Base-by-base conservation (phyloP, 2,329 filamentous ascomycete genomes). In the Talaromyces sp. region DNA sequence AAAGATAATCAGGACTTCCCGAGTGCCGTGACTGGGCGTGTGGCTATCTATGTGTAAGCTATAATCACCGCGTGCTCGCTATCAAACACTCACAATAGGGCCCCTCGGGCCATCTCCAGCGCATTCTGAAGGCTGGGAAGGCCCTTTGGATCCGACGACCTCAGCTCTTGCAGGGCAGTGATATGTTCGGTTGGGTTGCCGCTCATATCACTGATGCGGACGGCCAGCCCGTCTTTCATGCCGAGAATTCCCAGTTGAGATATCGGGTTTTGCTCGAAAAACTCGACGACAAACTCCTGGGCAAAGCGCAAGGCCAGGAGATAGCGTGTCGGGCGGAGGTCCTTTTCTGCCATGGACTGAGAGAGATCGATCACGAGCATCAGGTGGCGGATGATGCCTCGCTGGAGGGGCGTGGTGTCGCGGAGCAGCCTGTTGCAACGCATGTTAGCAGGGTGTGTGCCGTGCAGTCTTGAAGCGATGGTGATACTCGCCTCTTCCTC, bases 221-320 rank as follows among this genome's bases (percentile, higher is more conserved):
- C 81, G 2, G 93, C 93, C 17, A 98, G 81, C 17, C 95, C 95
- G 73, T 98, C 95, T 63, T 90, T 86, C 90, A 98, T 96, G 56
- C 90, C 93, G 43, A 99, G 81, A 31, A 99, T 89, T 26, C 90
- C 93, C 60, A 99, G 84, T 77, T 99, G 95, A 10, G 92, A 96
- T 66, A 99, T 98, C 11, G 95, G 95, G 70, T 99, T 99, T 76
- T 99, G 95, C 76, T 98, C 95, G 72, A 98, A 99, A 77, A 91
- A 99, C 74, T 97, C 93, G 62, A 88, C 84, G 55, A 98, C 89
- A 75, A 98, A 99, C 60, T 92, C 89, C 64, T 89, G 85, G 17
- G 92, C 89, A 75, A 92, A 96, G 64, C 87, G 87, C 70, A 97
- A 82, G 57, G 88, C 89, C 32, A 97, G 84, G 41, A 92, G 84